Evolutionary conservation across 345 rosid genomes (phyloP), one percentile per base, ranked within the genome.

Genomic region (Eucalyptus marginata): DNA sequence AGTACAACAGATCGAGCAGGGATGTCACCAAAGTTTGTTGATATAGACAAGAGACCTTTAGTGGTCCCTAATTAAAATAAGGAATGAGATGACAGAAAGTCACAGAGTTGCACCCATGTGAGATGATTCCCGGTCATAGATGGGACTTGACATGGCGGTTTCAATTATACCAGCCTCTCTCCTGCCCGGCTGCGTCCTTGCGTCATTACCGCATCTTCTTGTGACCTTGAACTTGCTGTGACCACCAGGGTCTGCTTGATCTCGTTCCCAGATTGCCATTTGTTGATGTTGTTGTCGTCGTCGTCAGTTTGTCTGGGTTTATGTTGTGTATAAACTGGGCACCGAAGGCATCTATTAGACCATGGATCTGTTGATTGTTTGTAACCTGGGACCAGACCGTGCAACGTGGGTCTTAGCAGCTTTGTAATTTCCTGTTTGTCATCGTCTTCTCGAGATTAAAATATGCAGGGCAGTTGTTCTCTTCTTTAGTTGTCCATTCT

Each of bases 1-100:
- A 76, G 47, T 76, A 76, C 47, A 76, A 76, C 84, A 76, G 84
- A 76, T 76, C 84, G 29, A 76, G 84, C 84, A 76, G 84, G 84
- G 84, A 76, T 76, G 47, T 76, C 84, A 76, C 47, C 27, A 76
- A 76, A 76, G 84, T 40, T 10, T 76, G 84, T 20, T 76, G 84
- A 76, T 76, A 40, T 24, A 0, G 47, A 76, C 47, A 76, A 40
- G 43, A 76, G 27, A 76, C 13, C 47, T 20, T 36, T 20, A 76
- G 29, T 40, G 29, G 84, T 43, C 84, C 47, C 84, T 40, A 76
- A 40, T 76, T 44, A 76, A 33, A 76, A 76, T 40, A 40, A 11
- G 47, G 84, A 76, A 76, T 40, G 47, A 76, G 47, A 76, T 20
- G 84, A 40, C 4, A 40, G 84, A 76, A 76, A 11, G 47, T 20